Evolutionary conservation across 371 early-diverging fungal species (phyloP).

Genomic region (Nematocida ironsii): DNA sequence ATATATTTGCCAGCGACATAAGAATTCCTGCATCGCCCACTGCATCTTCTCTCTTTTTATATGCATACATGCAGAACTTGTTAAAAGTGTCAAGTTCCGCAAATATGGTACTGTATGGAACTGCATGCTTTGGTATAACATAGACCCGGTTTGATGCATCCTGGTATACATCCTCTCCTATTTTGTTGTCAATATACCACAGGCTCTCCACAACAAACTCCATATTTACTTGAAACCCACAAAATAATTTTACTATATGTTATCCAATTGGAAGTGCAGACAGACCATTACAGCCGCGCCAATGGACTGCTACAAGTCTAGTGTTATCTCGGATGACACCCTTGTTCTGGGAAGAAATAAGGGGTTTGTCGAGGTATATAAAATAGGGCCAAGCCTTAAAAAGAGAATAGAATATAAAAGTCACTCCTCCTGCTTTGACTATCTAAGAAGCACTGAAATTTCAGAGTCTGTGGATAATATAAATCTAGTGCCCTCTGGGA

Average conservation of each 20-base stretch:
- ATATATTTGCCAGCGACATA: conserved; percentile 8
- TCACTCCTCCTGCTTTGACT: conserved; percentile 97
- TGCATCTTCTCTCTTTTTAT: background rate
- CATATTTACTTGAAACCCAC: conserved; percentile 20
- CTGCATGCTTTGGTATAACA: conserved; percentile 12
- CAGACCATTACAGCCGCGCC: conserved; percentile 56
- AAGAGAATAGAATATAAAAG: conserved; percentile 55
- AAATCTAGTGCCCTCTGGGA: conserved; percentile 75
- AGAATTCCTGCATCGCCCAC: background rate
- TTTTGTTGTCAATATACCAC: conserved; percentile 40
- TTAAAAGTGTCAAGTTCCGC: conserved; percentile 10
- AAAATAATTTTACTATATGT: conserved; percentile 54
- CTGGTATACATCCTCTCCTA: conserved; percentile 20
- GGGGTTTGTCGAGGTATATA: conserved; percentile 52
- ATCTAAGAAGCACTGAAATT: conserved; percentile 93
- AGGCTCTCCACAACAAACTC: conserved; percentile 40
- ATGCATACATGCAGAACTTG: conserved; percentile 36
- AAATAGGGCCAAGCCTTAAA: conserved; percentile 32
- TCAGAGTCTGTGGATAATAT: conserved; percentile 98
- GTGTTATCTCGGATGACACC: conserved; percentile 27
- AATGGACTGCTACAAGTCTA: conserved; percentile 36
- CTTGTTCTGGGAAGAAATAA: conserved; percentile 51
- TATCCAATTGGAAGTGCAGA: conserved; percentile 55
- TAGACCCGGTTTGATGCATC: conserved; percentile 9
- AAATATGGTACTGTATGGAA: conserved; percentile 25